Conservation (phyloP, 768 basidiomycete genomes). For the Trametes meyenii region DNA sequence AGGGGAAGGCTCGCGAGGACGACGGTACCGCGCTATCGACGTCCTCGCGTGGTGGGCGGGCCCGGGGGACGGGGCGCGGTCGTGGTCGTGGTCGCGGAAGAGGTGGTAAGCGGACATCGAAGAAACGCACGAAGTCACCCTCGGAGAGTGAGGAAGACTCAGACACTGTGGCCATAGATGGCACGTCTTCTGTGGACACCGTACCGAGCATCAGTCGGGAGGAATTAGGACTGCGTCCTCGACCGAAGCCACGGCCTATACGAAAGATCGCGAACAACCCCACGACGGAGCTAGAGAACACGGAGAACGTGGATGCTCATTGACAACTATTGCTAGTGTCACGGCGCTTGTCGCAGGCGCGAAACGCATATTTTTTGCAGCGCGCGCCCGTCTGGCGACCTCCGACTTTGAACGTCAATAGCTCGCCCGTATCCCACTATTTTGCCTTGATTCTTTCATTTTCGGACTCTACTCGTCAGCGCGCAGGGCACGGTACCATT, state of each 20-base stretch:
- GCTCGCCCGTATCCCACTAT: too few relatives aligned
- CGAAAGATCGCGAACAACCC: neutral
- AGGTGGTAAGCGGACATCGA: slow-evolving; percentile 17
- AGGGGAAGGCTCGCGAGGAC: slow-evolving; percentile 2
- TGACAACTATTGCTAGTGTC: neutral
- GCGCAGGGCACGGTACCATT: too few relatives aligned
- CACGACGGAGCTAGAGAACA: neutral
- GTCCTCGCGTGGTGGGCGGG: neutral
- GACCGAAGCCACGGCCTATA: slow-evolving; percentile 36
- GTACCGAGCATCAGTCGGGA: slow-evolving; percentile 26
- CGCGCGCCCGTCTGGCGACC: too few relatives aligned
- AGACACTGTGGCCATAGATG: slow-evolving; percentile 4
- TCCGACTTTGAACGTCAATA: too few relatives aligned
- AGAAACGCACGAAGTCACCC: slow-evolving; percentile 28
- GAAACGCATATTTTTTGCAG: too few relatives aligned
- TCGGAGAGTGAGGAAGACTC: slow-evolving; percentile 20
- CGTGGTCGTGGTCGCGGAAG: slow-evolving; percentile 13
- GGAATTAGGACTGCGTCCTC: slow-evolving; percentile 42
- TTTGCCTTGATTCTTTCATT: too few relatives aligned
- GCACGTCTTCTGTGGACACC: slow-evolving; percentile 25
- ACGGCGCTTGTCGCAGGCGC: too few relatives aligned
- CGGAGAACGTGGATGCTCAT: neutral
- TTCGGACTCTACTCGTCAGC: too few relatives aligned
- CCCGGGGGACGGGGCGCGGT: neutral
- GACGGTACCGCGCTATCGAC: slow-evolving; percentile 2